Evolutionary conservation across 495 filamentous ascomycete species (phyloP).

Genomic region (Neurospora sp.): DNA sequence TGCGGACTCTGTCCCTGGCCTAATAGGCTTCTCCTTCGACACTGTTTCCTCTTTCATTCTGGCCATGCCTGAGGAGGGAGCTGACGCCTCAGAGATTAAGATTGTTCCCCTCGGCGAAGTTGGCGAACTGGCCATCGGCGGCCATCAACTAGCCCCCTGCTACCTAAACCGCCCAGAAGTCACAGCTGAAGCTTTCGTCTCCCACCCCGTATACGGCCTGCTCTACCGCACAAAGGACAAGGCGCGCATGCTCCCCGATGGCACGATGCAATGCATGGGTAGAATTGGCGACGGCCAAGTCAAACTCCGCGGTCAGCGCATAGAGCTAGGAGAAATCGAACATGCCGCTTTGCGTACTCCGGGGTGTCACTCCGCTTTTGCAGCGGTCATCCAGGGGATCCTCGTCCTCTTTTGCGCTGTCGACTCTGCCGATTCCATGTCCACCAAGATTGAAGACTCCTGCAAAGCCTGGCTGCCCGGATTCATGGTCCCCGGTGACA

Average conservation of each 20-base stretch:
- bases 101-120: slow-evolving; percentile 54
- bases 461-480: slow-evolving; percentile 62
- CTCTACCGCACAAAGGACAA: slow-evolving; percentile 84
- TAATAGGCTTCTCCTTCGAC: slow-evolving; percentile 62
- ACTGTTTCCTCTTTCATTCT: slow-evolving; percentile 70
- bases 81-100: slow-evolving; percentile 19
- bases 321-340: slow-evolving; percentile 80
- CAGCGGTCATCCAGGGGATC: slow-evolving; percentile 46
- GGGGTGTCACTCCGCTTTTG: slow-evolving; percentile 45
- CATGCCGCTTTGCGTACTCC: slow-evolving; percentile 48
- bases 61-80: slow-evolving; percentile 15
- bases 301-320: slow-evolving; percentile 69
- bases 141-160: slow-evolving; percentile 63
- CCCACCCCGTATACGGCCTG: slow-evolving; percentile 39
- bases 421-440: slow-evolving; percentile 18
- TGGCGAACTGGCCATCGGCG: slow-evolving; percentile 79
- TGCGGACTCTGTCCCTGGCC: slow-evolving; percentile 40
- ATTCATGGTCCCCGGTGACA: slow-evolving; percentile 68
- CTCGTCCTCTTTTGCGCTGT: slow-evolving; percentile 60
- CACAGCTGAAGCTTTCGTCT: slow-evolving; percentile 57
- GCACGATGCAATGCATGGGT: slow-evolving; percentile 71
- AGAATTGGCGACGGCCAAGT: slow-evolving; percentile 70
- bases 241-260: slow-evolving; percentile 56
- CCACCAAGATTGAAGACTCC: slow-evolving; percentile 37
- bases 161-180: slow-evolving; percentile 77